Evolutionary conservation across 345 rosid genomes (phyloP).

Genomic region (Geranium rotundifolium): DNA sequence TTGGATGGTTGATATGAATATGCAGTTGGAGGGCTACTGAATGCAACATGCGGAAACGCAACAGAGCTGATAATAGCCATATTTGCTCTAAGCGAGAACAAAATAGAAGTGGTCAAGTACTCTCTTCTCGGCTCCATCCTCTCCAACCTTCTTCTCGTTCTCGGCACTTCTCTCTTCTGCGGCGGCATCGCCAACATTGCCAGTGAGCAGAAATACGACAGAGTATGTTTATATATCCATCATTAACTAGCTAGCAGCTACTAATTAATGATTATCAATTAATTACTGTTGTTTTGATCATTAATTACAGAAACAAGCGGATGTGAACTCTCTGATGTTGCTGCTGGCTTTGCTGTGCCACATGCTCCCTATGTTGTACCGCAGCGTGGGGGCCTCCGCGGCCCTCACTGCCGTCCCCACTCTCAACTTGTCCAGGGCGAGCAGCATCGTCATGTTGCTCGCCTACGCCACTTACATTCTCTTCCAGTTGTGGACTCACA

Average conservation of each 20-base stretch:
- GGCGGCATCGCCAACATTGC: slow-evolving; percentile 71
- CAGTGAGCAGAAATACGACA: slow-evolving; percentile 63
- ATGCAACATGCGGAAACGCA: slow-evolving; percentile 94
- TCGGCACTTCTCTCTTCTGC: slow-evolving; percentile 78
- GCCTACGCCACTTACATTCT: slow-evolving; percentile 64
- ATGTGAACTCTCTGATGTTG: slow-evolving; percentile 61
- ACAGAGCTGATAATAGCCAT: slow-evolving; percentile 83
- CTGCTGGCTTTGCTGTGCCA: slow-evolving; percentile 67
- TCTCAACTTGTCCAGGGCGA: slow-evolving; percentile 58
- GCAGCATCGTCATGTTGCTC: slow-evolving; percentile 73
- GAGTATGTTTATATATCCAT: too few relatives aligned
- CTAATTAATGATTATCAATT: too few relatives aligned
- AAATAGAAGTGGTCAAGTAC: slow-evolving; percentile 69
- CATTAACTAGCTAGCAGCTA: too few relatives aligned
- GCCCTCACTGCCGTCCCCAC: slow-evolving; percentile 25
- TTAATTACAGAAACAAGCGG: slow-evolving; percentile 71
- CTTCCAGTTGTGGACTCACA: slow-evolving; percentile 73
- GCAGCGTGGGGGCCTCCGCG: slow-evolving; percentile 23
- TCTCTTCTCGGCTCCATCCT: slow-evolving; percentile 82
- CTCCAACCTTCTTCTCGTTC: slow-evolving; percentile 86
- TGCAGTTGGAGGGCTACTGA: slow-evolving; percentile 80
- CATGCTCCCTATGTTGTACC: slow-evolving; percentile 54
- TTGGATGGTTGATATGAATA: not conserved
- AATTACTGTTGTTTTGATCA: not conserved
- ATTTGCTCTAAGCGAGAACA: slow-evolving; percentile 46